Conservation (phyloP, 805 yeast species). For the Candida tibetensis region DNA sequence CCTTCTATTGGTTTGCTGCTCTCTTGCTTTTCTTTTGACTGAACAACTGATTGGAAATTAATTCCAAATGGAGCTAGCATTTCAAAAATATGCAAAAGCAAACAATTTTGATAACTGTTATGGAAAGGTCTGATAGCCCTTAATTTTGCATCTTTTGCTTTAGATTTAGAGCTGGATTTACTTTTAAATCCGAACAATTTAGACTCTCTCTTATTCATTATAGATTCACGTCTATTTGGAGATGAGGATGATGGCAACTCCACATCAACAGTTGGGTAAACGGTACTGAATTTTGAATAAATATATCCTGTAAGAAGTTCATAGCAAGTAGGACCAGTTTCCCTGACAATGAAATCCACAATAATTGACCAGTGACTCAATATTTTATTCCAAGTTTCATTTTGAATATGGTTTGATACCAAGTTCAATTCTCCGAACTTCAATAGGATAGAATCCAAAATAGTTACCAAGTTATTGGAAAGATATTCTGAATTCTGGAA, state of each 20-base stretch:
- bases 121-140: slow-evolving; percentile 26
- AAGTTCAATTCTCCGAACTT: slow-evolving; percentile 26
- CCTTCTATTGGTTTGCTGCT: slow-evolving; percentile 6
- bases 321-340: slow-evolving; percentile 36
- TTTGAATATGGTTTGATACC: slow-evolving; percentile 27
- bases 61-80: slow-evolving; percentile 35
- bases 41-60: slow-evolving; percentile 24
- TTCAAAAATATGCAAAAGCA: slow-evolving; percentile 30
- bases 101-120: slow-evolving; percentile 34
- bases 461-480: slow-evolving; percentile 21
- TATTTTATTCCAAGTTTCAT: slow-evolving; percentile 30
- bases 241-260: not conserved
- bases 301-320: slow-evolving; percentile 35
- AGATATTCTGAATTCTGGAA: slow-evolving; percentile 38
- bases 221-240: not conserved
- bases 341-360: slow-evolving; percentile 30
- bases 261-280: slow-evolving; percentile 2
- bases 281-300: slow-evolving; percentile 24
- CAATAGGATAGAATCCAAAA: slow-evolving; percentile 29
- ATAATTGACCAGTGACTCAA: slow-evolving; percentile 29
- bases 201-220: slow-evolving; percentile 21
- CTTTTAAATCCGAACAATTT: slow-evolving; percentile 26
- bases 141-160: slow-evolving; percentile 14
- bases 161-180: slow-evolving; percentile 16
- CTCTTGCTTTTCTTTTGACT: slow-evolving; percentile 8